Conservation (phyloP, 345 rosid species). For the Sisymbrium altissimum region DNA sequence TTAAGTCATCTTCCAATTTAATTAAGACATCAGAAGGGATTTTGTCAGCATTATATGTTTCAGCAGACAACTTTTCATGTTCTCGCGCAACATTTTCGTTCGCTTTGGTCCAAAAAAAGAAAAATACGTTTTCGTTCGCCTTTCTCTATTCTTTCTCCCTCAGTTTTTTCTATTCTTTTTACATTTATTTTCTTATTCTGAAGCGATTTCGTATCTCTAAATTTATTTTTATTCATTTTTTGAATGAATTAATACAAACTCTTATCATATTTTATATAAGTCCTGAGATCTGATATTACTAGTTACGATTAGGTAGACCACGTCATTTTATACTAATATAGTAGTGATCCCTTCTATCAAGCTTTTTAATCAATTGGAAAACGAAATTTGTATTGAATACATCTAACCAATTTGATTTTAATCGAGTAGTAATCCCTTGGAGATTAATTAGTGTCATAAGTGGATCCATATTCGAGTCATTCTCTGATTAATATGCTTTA, state of each 20-base stretch:
- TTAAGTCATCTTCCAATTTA: conserved; percentile 31
- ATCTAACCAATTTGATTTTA: neutral
- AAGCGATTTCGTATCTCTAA: neutral
- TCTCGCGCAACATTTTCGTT: conserved; percentile 31
- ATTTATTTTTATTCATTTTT: neutral
- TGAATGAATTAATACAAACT: neutral
- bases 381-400: neutral
- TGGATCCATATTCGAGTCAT: neutral
- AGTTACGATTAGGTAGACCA: neutral
- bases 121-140: too few species aligned
- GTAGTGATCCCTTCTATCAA: neutral
- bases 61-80: conserved; percentile 37
- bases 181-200: neutral
- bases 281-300: neutral
- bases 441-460: neutral
- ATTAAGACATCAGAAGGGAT: conserved; percentile 1
- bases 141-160: conserved; percentile 2
- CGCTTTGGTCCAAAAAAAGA: neutral
- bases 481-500: neutral
- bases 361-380: neutral
- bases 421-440: neutral
- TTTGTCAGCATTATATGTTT: conserved; percentile 32
- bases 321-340: neutral
- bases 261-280: neutral
- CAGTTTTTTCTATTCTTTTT: neutral